phyloP scores from a whole-genome alignment of 345 rosid species.

The Acer negundo region DNA sequence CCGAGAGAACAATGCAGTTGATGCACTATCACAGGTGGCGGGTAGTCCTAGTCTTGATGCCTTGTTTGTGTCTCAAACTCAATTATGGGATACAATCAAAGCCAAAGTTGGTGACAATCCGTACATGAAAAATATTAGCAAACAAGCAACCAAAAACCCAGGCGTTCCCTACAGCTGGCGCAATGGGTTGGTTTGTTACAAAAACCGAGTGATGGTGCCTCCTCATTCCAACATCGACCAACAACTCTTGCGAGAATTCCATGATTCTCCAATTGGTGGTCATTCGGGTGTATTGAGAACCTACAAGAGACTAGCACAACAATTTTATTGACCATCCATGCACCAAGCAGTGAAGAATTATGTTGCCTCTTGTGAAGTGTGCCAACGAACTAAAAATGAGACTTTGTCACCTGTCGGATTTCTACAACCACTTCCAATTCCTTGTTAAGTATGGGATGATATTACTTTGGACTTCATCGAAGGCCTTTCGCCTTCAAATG shows the following conservation, averaged over 20 bases:
- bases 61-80: neutral
- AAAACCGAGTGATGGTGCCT: conserved; percentile 1
- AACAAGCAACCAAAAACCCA: neutral
- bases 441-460: neutral
- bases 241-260: neutral
- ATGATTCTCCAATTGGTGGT: neutral
- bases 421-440: neutral
- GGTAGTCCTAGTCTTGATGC: neutral
- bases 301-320: conserved; percentile 1
- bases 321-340: conserved; percentile 18
- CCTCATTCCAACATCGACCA: neutral
- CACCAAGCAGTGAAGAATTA: neutral
- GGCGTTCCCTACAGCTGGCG: neutral
- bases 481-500: neutral
- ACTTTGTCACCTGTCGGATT: neutral
- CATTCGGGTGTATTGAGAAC: neutral
- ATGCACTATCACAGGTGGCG: neutral
- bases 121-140: neutral
- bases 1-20: neutral
- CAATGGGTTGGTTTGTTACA: neutral
- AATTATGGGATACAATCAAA: conserved; percentile 5
- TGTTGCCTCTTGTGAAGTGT: neutral
- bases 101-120: neutral
- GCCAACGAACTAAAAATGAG: neutral
- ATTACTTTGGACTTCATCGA: conserved; percentile 8